Base-by-base conservation (phyloP, 352 stramenopile genomes). In the Phytophthora foliorum region DNA sequence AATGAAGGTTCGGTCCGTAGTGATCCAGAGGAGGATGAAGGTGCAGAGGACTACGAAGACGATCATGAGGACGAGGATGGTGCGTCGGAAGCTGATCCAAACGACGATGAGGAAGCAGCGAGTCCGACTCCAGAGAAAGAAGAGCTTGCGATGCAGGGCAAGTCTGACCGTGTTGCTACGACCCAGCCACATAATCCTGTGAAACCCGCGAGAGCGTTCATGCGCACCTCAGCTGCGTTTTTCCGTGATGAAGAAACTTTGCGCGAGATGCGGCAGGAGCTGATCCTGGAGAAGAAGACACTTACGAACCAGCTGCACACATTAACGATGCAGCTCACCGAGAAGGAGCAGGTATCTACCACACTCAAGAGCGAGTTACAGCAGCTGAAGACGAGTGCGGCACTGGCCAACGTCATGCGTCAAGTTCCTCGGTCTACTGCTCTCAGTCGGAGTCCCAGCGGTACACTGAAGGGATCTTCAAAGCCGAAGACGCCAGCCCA, bases 241-340 rank as follows among this genome's bases (percentile, higher is more conserved):
- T 90, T 91, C 39, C 78, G 77, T 10, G 82, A 92, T 38, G 68
- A 78, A 22, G 82, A 90, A n/a, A 66, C 74, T 11, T 49, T 92
- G 25, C 48, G 65, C 3, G 82, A 86, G 31, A 81, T 81, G 61
- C 75, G 69, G 21, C 58, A 54, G 14, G 44, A 70, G 14, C 52
- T 90, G 6, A 75, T 69, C 1, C 67, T 66, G 2, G 78, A 91
- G 54, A 82, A 88, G 52, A 66, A 69, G 14, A 60, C 65, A 38
- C 61, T 92, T 0, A 29, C 51, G 24, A 49, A 72, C n/a, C 65
- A 84, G 42, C 36, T 77, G 32, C 52, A 86, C 11, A 45, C 59
- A 11, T 46, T 90, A 9, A 51, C 56, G 19, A 63, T 60, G 21
- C 70, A 89, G 19, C 64, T 87, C 1, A 31, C 51, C 4, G 63